These are phyloP conservation scores for Sideroxylon spinosum DNA, from an alignment of 179 eudicot genomes.

Conservation along the genomic window DNA sequence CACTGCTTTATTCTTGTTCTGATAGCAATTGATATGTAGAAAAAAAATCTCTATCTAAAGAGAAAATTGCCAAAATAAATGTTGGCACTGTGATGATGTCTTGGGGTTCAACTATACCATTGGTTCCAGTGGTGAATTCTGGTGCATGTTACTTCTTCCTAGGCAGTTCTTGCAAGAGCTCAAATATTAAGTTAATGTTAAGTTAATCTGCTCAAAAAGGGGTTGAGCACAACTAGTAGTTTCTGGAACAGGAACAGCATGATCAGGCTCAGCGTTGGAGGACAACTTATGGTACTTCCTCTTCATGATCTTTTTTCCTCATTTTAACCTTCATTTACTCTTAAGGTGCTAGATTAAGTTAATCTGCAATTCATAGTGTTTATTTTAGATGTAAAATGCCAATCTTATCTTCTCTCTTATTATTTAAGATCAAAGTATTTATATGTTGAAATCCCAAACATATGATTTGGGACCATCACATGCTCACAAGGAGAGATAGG, in stretches of 20 bases:
- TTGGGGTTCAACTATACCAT: background rate
- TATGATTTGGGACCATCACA: background rate
- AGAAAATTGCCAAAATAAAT: background rate
- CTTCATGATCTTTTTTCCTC: background rate
- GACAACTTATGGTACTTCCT: background rate
- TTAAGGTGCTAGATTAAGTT: background rate
- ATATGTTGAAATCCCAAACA: background rate
- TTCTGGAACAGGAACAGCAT: background rate
- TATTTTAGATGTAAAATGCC: background rate
- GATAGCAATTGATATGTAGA: slow-evolving; percentile 2
- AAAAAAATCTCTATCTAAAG: background rate
- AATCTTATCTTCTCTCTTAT: too few relatives aligned
- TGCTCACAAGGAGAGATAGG: too few relatives aligned
- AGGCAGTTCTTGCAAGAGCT: background rate
- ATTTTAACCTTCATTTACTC: background rate
- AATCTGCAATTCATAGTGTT: background rate
- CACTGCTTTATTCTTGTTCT: background rate
- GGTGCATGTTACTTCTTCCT: background rate
- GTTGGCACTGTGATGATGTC: background rate
- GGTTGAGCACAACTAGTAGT: background rate
- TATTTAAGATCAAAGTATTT: background rate
- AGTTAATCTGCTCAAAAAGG: background rate
- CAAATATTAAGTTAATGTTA: too few relatives aligned
- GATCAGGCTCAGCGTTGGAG: background rate
- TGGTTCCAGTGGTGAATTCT: background rate